These are phyloP conservation scores for Royoungia palumana DNA, from an alignment of 768 basidiomycete genomes.

Conservation along the genomic window DNA sequence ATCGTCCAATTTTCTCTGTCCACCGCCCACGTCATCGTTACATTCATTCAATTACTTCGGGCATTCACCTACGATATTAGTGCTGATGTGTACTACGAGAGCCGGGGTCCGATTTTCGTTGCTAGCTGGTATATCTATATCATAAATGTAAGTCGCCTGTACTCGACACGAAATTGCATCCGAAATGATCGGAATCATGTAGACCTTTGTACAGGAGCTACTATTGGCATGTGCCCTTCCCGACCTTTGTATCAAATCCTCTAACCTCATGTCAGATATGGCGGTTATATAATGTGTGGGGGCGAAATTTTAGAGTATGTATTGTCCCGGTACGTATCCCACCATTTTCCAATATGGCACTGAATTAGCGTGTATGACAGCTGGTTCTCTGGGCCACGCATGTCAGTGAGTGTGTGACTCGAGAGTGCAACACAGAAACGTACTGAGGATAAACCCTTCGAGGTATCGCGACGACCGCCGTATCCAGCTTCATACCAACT, in stretches of 20 bases:
- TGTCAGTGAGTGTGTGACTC: constrained; percentile 14
- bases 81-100: constrained; percentile 8
- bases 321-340: constrained; percentile 12
- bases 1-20: constrained; percentile 17
- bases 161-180: not conserved
- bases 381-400: constrained; percentile 14
- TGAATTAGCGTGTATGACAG: constrained; percentile 5
- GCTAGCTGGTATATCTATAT: constrained; percentile 19
- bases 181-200: not conserved
- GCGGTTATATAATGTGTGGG: constrained; percentile 21
- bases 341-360: not conserved
- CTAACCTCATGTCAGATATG: constrained; percentile 15
- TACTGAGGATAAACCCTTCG: not conserved
- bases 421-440: not conserved
- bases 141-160: constrained; percentile 13
- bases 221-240: constrained; percentile 7
- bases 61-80: constrained; percentile 9
- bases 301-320: constrained; percentile 6
- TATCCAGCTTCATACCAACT: constrained; percentile 15
- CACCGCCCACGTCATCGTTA: constrained; percentile 12
- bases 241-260: not conserved
- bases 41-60: constrained; percentile 11
- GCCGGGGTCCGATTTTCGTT: constrained; percentile 6
- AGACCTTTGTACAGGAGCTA: constrained; percentile 20
- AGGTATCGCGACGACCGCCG: constrained; percentile 16